Evolutionary conservation across 495 filamentous ascomycete species (phyloP), one percentile per base, ranked within the genome.

Genomic region (Hypoxylon lienhwacheense): DNA sequence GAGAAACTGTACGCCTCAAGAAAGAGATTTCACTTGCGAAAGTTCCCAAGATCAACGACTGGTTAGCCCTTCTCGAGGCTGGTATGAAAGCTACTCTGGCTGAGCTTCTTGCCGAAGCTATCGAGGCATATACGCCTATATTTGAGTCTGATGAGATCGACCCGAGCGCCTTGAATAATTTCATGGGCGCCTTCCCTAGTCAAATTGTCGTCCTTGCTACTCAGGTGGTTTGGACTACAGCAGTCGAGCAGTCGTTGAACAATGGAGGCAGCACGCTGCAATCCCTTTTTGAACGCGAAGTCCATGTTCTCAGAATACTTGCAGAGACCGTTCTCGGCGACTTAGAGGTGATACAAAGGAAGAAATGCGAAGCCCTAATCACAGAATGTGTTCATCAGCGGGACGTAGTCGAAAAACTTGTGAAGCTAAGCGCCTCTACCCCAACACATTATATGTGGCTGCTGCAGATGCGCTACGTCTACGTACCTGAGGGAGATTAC

Each of bases 301-400:
- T 95, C 10, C 82, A 84, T 60, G 77, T 96, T 7, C 85, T 99
- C 12, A 80, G 85, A 29, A 68, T 95, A 21, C 83, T 97, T 29
- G 93, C 93, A 11, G 78, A 84, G 7, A 90, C 88, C 10, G 93
- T 99, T n/a, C 78, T 97, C 3, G 87, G 87, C 17, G 90, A 97
- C 55, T 79, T 97, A 12, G 90, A 96, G 53, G 71, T 87, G 1
- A 85, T 97, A 34, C 81, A 86, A 61, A 77, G 93, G 42, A 96
- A 93, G 81, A 96, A 95, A 77, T 97, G 91, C 72, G 93, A 99
- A 68, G 91, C 96, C 71, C 85, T 99, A 56, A 97, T 99, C 65
- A 99, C 95, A 8, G 93, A 99, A 67, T 97, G 92, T 67, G 93
- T 99, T 12, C 93, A 97, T 65, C 93, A 99, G 67, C 85, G 93